phyloP scores from a whole-genome alignment of 495 filamentous ascomycete genomes.

The Tuber microsphaerosporum region DNA sequence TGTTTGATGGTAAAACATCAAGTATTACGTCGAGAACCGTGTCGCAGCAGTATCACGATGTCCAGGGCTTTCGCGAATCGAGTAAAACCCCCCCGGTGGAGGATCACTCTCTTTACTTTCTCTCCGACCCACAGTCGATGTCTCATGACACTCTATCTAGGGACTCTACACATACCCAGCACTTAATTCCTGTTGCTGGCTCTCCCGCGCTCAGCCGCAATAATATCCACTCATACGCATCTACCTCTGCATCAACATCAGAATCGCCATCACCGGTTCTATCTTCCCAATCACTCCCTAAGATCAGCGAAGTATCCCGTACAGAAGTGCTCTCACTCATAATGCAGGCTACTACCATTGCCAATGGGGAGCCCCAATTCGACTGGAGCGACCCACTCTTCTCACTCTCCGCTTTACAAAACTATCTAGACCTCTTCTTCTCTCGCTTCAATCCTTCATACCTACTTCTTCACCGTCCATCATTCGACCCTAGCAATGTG shows the following conservation, averaged over 20 bases:
- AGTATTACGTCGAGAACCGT: background rate
- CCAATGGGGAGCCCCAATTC: slow-evolving; percentile 45
- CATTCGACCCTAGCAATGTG: slow-evolving; percentile 48
- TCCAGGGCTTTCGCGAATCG: background rate
- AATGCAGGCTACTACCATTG: slow-evolving; percentile 44
- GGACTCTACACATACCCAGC: background rate
- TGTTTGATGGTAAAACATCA: slow-evolving; percentile 8
- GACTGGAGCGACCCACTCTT: slow-evolving; percentile 48
- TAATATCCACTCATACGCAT: background rate
- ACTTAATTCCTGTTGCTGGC: background rate
- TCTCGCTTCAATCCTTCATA: slow-evolving; percentile 52
- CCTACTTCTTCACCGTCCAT: slow-evolving; percentile 50
- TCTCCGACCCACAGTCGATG: background rate
- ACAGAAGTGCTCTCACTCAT: slow-evolving; percentile 47
- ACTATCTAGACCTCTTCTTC: slow-evolving; percentile 53
- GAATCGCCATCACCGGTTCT: slow-evolving; percentile 4
- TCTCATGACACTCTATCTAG: background rate
- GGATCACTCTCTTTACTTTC: background rate
- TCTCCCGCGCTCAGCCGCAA: background rate
- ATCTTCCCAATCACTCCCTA: slow-evolving; percentile 32
- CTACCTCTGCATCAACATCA: background rate
- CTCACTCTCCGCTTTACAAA: slow-evolving; percentile 47
- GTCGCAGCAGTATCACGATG: background rate
- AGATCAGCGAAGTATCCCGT: slow-evolving; percentile 45
- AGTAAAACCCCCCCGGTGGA: background rate